Percentiles rank a stretch among this genome's conserved stretches.
Conservation (phyloP, 768 basidiomycete species). For the Xerocomus potaroensis region DNA sequence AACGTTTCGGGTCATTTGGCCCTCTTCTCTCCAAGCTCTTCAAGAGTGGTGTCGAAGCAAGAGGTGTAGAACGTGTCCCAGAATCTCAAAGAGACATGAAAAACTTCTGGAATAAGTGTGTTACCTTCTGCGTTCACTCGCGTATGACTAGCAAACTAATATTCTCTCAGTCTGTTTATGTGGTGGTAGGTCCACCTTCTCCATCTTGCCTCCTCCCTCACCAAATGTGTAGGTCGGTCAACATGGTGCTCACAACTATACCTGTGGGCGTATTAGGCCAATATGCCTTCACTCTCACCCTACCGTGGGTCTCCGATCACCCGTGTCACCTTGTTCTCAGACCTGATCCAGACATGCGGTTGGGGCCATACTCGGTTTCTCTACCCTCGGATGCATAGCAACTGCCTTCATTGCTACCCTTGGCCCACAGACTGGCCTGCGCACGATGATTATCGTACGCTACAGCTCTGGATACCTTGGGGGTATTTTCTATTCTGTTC, state of each 20-base stretch:
- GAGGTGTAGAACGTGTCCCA: slow-evolving; percentile 52
- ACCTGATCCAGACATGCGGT: slow-evolving; percentile 35
- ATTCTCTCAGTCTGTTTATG: slow-evolving; percentile 36
- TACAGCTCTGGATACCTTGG: slow-evolving; percentile 49
- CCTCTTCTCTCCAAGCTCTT: slow-evolving; percentile 38
- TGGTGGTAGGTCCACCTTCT: slow-evolving; percentile 35
- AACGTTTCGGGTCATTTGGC: slow-evolving; percentile 29
- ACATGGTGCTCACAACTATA: slow-evolving; percentile 44
- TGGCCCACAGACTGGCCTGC: slow-evolving; percentile 49
- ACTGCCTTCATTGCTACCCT: slow-evolving; percentile 51
- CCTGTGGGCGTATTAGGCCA: slow-evolving; percentile 49
- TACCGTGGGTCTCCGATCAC: slow-evolving; percentile 31
- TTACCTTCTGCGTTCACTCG: slow-evolving; percentile 2
- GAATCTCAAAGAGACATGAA: slow-evolving; percentile 44
- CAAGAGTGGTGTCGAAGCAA: slow-evolving; percentile 47
- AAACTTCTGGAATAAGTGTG: slow-evolving; percentile 43
- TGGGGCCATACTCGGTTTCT: slow-evolving; percentile 44
- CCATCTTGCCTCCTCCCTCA: background rate
- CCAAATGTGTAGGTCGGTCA: slow-evolving; percentile 38
- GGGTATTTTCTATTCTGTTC: slow-evolving; percentile 44
- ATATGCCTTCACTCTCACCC: slow-evolving; percentile 45
- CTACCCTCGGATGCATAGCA: slow-evolving; percentile 37
- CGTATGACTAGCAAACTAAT: background rate
- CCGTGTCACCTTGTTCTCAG: background rate
- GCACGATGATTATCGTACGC: slow-evolving; percentile 51